These are phyloP conservation scores for Parathielavia hyrcaniae DNA, from an alignment of 495 filamentous ascomycete species.

Conservation along the genomic window DNA sequence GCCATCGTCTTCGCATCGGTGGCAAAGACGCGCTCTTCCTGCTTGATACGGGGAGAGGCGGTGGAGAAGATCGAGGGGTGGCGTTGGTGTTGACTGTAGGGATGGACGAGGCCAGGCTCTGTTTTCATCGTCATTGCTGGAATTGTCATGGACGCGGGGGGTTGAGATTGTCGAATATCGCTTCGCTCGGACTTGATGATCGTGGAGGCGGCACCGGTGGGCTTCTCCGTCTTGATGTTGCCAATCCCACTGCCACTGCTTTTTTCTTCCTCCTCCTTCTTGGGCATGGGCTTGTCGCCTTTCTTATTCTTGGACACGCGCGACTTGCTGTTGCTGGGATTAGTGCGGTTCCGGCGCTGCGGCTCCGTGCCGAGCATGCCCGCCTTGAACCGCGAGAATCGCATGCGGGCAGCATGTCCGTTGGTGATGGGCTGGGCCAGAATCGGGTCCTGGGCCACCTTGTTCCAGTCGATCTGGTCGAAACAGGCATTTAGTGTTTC, in stretches of 20 bases:
- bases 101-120: conserved; percentile 3
- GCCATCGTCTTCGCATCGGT: not conserved
- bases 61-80: conserved; percentile 1
- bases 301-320: conserved; percentile 41
- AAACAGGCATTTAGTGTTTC: not conserved
- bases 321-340: conserved; percentile 23
- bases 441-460: conserved; percentile 52
- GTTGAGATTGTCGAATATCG: not conserved
- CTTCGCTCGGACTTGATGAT: conserved; percentile 14
- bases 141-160: conserved; percentile 10
- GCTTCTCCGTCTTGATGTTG: conserved; percentile 31
- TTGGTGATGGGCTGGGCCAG: conserved; percentile 60
- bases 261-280: conserved; percentile 33
- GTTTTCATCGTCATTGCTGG: conserved; percentile 7
- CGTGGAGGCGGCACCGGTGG: conserved; percentile 7
- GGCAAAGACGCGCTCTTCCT: conserved; percentile 21
- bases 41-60: conserved; percentile 33
- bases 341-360: conserved; percentile 36
- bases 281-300: conserved; percentile 25
- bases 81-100: not conserved
- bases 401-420: conserved; percentile 77
- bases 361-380: conserved; percentile 40
- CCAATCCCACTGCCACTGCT: conserved; percentile 8
- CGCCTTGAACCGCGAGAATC: conserved; percentile 62
- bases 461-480: conserved; percentile 64